Percentiles rank a stretch among this genome's conserved stretches.
Conservation (phyloP, 192 early-diverging fungal species). For the Coemansia sp. region DNA sequence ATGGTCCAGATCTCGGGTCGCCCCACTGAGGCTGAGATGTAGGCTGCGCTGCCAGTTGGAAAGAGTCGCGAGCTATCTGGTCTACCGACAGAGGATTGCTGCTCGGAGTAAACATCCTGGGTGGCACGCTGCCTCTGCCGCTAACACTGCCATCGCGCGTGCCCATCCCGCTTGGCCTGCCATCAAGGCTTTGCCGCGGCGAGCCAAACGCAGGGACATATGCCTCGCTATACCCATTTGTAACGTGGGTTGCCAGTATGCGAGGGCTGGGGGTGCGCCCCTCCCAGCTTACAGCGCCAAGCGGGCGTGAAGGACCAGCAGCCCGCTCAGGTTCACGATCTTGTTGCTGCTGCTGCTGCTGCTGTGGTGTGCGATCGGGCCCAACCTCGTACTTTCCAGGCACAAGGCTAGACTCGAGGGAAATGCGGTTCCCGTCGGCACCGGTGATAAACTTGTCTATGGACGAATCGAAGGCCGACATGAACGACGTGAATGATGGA, state of each 20-base stretch:
- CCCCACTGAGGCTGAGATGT: constrained; percentile 36
- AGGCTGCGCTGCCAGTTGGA: constrained; percentile 1
- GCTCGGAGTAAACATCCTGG: constrained; percentile 42
- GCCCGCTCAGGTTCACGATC: neutral
- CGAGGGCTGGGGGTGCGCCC: constrained; percentile 20
- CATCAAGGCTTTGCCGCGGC: constrained; percentile 33
- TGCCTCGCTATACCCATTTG: constrained; percentile 8
- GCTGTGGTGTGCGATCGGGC: constrained; percentile 19
- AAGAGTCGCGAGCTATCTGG: neutral
- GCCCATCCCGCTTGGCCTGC: constrained; percentile 11
- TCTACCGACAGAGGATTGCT: constrained; percentile 11
- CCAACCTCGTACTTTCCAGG: constrained; percentile 35
- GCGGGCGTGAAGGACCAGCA: constrained; percentile 11
- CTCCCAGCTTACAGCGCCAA: constrained; percentile 14
- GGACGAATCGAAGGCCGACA: constrained; percentile 59
- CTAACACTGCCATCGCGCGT: neutral
- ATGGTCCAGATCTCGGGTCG: constrained; percentile 7
- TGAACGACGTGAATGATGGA: constrained; percentile 52
- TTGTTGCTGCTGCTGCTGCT: neutral
- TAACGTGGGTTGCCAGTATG: neutral
- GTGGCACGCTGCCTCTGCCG: constrained; percentile 13
- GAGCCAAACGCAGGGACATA: constrained; percentile 14
- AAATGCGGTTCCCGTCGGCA: constrained; percentile 43
- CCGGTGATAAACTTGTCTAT: constrained; percentile 66
- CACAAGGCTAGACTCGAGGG: constrained; percentile 21